Conservation (phyloP, 2,329 filamentous ascomycete genomes). For the Colletotrichum brevisporum region DNA sequence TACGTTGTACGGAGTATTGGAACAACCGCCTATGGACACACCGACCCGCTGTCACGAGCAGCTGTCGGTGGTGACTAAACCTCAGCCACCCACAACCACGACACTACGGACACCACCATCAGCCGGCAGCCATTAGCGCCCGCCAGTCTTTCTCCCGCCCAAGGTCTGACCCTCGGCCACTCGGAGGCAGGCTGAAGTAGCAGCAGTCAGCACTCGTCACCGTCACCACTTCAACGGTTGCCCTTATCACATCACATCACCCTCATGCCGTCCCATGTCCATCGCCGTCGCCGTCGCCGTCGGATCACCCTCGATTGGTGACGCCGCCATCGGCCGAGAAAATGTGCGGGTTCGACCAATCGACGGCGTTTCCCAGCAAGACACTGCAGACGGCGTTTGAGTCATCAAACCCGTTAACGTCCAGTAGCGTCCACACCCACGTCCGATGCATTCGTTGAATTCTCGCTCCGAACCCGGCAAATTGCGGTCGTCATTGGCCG, state of each 20-base stretch:
- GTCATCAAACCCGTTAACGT: constrained; percentile 8
- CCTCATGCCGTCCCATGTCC: constrained; percentile 20
- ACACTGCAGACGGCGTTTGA: constrained; percentile 1
- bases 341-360: constrained; percentile 11
- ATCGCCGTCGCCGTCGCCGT: neutral
- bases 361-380: neutral
- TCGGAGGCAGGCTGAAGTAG: neutral
- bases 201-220: neutral
- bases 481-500: constrained; percentile 15
- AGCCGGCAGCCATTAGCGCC: constrained; percentile 6
- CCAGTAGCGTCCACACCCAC: constrained; percentile 5
- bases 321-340: constrained; percentile 22
- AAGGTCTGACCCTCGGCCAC: no score
- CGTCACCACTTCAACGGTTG: constrained; percentile 13
- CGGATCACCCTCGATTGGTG: constrained; percentile 8
- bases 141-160: constrained; percentile 5
- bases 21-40: constrained; percentile 3
- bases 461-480: constrained; percentile 22
- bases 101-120: constrained; percentile 18
- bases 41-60: neutral
- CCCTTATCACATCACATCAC: constrained; percentile 15
- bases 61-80: constrained; percentile 9
- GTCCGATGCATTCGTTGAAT: neutral
- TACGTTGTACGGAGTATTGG: neutral
- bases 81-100: constrained; percentile 20